Evolutionary conservation across 257 asterid species (phyloP), one percentile per base, ranked within the genome.

Genomic region (Plantago ovata): DNA sequence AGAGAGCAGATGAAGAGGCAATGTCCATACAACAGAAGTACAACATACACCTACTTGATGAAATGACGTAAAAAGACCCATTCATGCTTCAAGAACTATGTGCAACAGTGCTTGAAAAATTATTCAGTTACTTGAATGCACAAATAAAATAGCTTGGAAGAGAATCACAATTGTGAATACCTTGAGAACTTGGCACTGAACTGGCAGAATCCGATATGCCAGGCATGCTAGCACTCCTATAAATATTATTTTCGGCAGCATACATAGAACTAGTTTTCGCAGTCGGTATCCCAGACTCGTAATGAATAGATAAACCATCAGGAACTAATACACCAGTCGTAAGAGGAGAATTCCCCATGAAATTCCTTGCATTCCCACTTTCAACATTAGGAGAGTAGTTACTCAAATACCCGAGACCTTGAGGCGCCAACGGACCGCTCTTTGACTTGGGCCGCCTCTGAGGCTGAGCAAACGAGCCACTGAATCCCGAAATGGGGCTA

Each of bases 381-480:
- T 77, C 79, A 41, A 28, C 43, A 18, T 44, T 56, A 46, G 93
- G 83, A 3, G 85, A 77, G 63, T 71, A 77, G 64, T 67, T 77
- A 0, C 94, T 74, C 46, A 77, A 22, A 60, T 76, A 82, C 58
- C 62, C 77, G 0, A 74, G 67, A 0, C 84, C 94, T 0, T 86
- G 69, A 3, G 90, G 65, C 32, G 94, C 89, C 48, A 91, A 67
- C 0, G 96, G 98, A 10, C 98, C 98, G 21, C 98, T 91, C 79
- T 85, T 91, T 0, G 98, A 87, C 82, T 80, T 85, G 12, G 95
- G 79, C 46, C 69, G 75, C 48, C 82, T 78, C 36, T 78, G 77
- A 46, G 79, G 69, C 40, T 72, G 94, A 46, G 73, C 56, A 50
- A 62, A 47, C 7, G 79, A 53, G 46, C 65, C 45, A 11, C 75